A percentile compares a stretch with the other conserved stretches of the same genome.
Evolutionary conservation across 1,139 yeast genomes (phyloP).

Genomic region (Diutina mesorugosa): DNA sequence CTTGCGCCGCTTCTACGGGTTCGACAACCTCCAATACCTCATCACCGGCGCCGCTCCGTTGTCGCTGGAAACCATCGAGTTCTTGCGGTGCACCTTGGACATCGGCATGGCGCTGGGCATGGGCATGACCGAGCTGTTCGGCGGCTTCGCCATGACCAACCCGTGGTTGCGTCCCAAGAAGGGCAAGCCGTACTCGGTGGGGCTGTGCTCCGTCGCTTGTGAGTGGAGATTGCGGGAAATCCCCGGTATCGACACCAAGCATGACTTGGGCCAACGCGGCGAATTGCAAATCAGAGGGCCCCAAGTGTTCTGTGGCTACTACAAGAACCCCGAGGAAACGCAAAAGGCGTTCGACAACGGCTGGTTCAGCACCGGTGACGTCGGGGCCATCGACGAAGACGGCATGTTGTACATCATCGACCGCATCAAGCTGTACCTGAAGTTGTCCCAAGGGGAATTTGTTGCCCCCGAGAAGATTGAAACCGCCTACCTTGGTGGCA

Average conservation of each 20-base stretch:
- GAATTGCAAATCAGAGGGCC: conserved; percentile 28
- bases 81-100: conserved; percentile 10
- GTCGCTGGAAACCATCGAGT: conserved; percentile 8
- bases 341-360: conserved; percentile 35
- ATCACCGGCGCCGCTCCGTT: conserved; percentile 13
- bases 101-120: conserved; percentile 7
- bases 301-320: conserved; percentile 25
- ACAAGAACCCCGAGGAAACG: conserved; percentile 27
- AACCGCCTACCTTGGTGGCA: conserved; percentile 33
- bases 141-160: not conserved
- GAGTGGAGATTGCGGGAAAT: not conserved
- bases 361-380: conserved; percentile 72
- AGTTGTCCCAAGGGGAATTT: conserved; percentile 73
- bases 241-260: not conserved
- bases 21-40: conserved; percentile 10
- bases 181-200: not conserved
- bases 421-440: conserved; percentile 71
- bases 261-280: conserved; percentile 12
- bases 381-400: conserved; percentile 36
- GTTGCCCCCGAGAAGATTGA: conserved; percentile 72
- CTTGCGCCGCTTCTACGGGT: conserved; percentile 8
- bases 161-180: not conserved
- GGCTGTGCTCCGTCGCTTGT: not conserved
- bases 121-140: conserved; percentile 2
- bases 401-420: conserved; percentile 51